These are phyloP conservation scores for Colletotrichum neosansevieriae DNA, from an alignment of 2,329 filamentous ascomycete genomes.

Conservation along the genomic window DNA sequence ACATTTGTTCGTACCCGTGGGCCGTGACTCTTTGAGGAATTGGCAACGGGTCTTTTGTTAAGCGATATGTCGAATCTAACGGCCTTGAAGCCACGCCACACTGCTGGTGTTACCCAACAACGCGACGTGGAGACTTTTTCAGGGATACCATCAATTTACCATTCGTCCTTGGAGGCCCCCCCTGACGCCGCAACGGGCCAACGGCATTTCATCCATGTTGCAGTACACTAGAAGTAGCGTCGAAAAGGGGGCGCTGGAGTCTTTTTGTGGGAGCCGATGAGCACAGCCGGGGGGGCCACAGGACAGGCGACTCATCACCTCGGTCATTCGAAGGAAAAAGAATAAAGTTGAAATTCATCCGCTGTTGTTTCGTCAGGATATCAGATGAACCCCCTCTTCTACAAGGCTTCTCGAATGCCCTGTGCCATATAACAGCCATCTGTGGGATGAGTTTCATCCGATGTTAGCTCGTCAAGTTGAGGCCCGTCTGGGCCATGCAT, in stretches of 20 bases:
- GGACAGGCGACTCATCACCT: too few relatives aligned
- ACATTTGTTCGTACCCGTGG: not conserved
- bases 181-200: conserved; percentile 5
- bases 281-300: too few relatives aligned
- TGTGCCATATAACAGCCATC: conserved; percentile 48
- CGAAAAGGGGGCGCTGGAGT: conserved; percentile 6
- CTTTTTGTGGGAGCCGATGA: not conserved
- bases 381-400: conserved; percentile 41
- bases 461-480: conserved; percentile 43
- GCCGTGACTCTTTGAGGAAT: not conserved
- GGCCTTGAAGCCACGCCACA: not conserved
- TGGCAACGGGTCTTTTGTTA: not conserved
- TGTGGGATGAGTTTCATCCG: conserved; percentile 51
- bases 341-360: not conserved
- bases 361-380: not conserved
- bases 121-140: conserved; percentile 8
- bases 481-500: conserved; percentile 48
- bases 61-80: conserved; percentile 3
- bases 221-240: too few relatives aligned
- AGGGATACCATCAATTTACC: not conserved
- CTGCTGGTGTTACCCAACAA: not conserved
- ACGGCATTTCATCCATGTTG: conserved; percentile 14
- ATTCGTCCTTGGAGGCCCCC: conserved; percentile 14
- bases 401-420: conserved; percentile 47
- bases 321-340: too few relatives aligned